Evolutionary conservation across 164 flowering plant species (phyloP).

Genomic region (Vitis labrusca): DNA sequence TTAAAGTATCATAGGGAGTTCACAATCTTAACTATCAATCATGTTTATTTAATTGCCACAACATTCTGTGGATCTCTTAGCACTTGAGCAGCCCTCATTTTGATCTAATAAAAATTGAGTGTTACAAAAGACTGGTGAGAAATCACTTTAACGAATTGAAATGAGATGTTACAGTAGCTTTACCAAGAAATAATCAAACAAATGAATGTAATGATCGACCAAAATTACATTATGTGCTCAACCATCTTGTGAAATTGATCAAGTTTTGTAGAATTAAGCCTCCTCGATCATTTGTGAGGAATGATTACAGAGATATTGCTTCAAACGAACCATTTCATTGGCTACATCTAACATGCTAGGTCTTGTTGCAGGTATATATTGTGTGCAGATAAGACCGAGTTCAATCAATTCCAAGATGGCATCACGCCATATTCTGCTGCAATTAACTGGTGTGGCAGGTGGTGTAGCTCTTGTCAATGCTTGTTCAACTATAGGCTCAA

Average conservation of each 20-base stretch:
- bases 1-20: not conserved
- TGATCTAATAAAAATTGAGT: too few relatives aligned
- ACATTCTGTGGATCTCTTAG: too few relatives aligned
- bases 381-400: constrained; percentile 82
- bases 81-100: too few relatives aligned
- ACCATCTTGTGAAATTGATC: not conserved
- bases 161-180: not conserved
- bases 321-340: constrained; percentile 60
- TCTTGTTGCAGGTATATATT: constrained; percentile 53
- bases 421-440: constrained; percentile 35
- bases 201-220: not conserved
- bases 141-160: not conserved
- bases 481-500: constrained; percentile 49
- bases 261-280: not conserved
- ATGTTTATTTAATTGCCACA: not conserved
- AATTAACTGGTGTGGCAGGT: not conserved
- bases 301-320: constrained; percentile 48
- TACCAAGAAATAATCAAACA: constrained; percentile 6
- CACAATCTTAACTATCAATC: not conserved
- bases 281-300: constrained; percentile 18
- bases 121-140: too few relatives aligned
- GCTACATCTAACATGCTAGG: constrained; percentile 80
- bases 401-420: constrained; percentile 70
- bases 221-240: too few relatives aligned
- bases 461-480: constrained; percentile 33